phyloP scores from a whole-genome alignment of 2,329 filamentous ascomycete species.

The Colletotrichum theobromicola region DNA sequence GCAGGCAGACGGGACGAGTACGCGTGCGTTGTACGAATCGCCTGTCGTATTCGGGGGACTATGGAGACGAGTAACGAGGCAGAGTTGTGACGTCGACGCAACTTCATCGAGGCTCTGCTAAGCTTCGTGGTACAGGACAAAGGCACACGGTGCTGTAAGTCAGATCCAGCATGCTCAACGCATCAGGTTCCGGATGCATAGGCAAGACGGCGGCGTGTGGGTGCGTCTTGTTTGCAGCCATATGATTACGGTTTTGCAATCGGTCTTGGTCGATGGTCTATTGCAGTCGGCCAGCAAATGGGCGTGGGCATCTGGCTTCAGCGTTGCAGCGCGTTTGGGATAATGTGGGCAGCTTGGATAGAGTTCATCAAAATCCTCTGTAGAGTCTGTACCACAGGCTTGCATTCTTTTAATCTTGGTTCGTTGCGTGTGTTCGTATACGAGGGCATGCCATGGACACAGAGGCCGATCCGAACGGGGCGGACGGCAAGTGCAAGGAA shows the following conservation, averaged over 20 bases:
- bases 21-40: not conserved
- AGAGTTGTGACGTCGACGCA: not conserved
- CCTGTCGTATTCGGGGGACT: not conserved
- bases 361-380: not conserved
- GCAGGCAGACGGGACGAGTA: not conserved
- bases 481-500: not conserved
- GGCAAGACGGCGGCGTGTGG: not conserved
- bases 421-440: not conserved
- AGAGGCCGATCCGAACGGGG: not conserved
- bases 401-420: not conserved
- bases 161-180: not conserved
- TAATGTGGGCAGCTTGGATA: slow-evolving; percentile 6
- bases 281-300: not conserved
- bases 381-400: not conserved
- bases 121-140: not conserved
- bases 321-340: not conserved
- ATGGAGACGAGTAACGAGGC: not conserved
- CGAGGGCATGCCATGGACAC: not conserved
- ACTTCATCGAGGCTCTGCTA: not conserved
- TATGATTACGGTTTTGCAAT: not conserved
- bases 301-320: not conserved
- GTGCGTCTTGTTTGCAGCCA: not conserved
- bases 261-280: not conserved
- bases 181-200: not conserved
- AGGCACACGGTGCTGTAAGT: not conserved